Base-by-base conservation (phyloP, 1,284 basidiomycete species). In the Erythrobasidium hasegawianum region DNA sequence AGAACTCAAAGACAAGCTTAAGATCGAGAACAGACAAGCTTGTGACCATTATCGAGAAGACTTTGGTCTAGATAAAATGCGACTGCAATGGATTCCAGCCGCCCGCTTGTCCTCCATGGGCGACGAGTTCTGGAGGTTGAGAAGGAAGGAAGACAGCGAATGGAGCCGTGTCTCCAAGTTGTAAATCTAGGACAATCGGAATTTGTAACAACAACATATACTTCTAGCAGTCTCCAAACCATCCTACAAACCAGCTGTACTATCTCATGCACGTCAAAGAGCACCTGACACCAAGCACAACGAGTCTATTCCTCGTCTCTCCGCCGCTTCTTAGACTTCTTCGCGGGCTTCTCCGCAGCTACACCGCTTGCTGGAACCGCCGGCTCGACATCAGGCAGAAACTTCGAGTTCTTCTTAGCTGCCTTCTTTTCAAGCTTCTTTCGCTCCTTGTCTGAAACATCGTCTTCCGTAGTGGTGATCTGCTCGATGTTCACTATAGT, bases 71-170 rank as follows among this genome's bases (percentile, higher is more conserved):
- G 18, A 27, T 13, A 50, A 40, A 33, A 29, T 64, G 16, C 18
- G 20, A 16, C 45, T 64, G 13, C 61, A 64, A 39, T 64, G 61
- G 61, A 56, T 64, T 13, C 61, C 61, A 10, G 39, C 61, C 1
- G 43, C 41, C 20, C 61, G 61, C 2, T 26, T 64, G 22, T 22
- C 54, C 27, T 52, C 54, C 7, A 33, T 55, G n/a, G 61, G 61
- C 29, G 53, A 43, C 26, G 33, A 38, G 40, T 64, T 64, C 18
- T 64, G 61, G 61, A 27, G 41, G 16, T 13, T 64, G 11, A 26
- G 29, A 16, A 43, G 49, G 27, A 29, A 29, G 22, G 29, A 50
- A 40, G 59, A 62, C 50, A 53, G 50, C 26, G 22, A 29, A 27
- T 27, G 26, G n/a, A 27, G 16, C 18, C 50, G n/a, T 47, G 26